A percentile compares a stretch with the other conserved stretches of the same genome.
Conservation (phyloP, 2,329 filamentous ascomycete genomes). For the Hypoxylon sp. region DNA sequence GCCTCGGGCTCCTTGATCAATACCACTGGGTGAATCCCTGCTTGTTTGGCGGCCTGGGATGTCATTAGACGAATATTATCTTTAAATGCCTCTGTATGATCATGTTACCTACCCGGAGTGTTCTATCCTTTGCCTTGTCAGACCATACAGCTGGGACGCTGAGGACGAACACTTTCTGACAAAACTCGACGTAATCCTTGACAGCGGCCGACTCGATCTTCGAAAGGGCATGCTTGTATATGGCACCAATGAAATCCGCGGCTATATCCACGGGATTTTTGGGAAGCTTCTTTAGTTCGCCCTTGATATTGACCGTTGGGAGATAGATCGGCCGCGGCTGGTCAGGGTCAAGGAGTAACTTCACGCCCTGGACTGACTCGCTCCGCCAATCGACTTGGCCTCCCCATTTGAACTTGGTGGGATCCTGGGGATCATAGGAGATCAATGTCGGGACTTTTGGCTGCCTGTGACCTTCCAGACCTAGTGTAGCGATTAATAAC, state of each 20-base stretch:
- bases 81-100: not conserved
- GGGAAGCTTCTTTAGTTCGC: not conserved
- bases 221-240: not conserved
- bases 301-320: not conserved
- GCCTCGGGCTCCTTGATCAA: not conserved
- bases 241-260: not conserved
- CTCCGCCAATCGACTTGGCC: constrained; percentile 10
- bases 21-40: not conserved
- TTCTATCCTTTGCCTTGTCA: constrained; percentile 2
- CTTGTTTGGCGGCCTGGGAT: not conserved
- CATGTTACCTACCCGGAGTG: not conserved
- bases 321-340: not conserved
- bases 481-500: not conserved
- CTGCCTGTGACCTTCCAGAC: not conserved
- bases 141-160: not conserved
- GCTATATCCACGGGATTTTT: not conserved
- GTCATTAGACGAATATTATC: not conserved
- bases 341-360: constrained; percentile 10
- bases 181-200: not conserved
- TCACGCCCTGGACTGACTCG: constrained; percentile 4
- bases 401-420: constrained; percentile 10
- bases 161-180: not conserved
- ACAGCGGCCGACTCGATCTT: not conserved
- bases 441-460: not conserved
- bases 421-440: constrained; percentile 1